Percentiles rank a stretch among this genome's conserved stretches.
These are phyloP conservation scores for Mrakia gelida DNA, from an alignment of 768 basidiomycete genomes.

Conservation along the genomic window DNA sequence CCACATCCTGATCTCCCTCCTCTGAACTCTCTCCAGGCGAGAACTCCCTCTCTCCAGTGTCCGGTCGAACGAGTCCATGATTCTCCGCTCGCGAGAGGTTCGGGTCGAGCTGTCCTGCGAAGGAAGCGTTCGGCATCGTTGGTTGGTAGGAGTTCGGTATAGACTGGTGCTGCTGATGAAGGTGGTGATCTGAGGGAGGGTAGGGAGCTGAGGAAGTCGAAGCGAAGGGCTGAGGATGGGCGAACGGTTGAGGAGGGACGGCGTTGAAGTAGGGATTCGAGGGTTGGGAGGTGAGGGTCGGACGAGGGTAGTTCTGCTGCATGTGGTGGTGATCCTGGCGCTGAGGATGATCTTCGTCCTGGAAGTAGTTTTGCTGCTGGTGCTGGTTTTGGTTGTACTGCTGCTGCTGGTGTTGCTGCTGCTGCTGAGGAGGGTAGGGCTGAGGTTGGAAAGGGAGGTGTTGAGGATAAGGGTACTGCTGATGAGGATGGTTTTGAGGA, in stretches of 20 bases:
- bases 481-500: not conserved
- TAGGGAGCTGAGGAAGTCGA: not conserved
- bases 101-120: not conserved
- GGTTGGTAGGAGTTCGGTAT: not conserved
- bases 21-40: constrained; percentile 6
- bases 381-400: not conserved
- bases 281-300: not conserved
- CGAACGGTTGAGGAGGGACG: not conserved
- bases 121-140: not conserved
- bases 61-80: not conserved
- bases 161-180: not conserved
- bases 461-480: not conserved
- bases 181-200: not conserved
- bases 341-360: not conserved
- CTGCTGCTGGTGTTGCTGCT: not conserved
- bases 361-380: not conserved
- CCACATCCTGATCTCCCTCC: not conserved
- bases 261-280: constrained; percentile 3
- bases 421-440: not conserved
- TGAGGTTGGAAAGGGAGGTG: not conserved
- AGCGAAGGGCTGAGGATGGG: not conserved
- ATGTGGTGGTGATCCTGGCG: not conserved
- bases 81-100: not conserved
- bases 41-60: not conserved
- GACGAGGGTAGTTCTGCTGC: not conserved